Conservation (phyloP, 805 yeast genomes). For the Debaryomyces tyrocola region DNA sequence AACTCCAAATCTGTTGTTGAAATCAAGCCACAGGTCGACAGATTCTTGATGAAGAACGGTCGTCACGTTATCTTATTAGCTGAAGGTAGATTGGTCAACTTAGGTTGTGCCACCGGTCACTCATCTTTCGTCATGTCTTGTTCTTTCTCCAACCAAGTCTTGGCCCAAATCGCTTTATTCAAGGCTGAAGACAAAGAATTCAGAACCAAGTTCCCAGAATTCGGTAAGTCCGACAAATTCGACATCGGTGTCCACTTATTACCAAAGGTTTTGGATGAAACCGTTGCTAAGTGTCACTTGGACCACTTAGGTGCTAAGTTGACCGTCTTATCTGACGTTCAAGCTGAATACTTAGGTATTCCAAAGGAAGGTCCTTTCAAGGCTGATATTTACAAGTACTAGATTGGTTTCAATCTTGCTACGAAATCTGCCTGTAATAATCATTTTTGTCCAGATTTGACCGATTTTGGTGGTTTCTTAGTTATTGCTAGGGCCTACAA, state of each 20-base stretch:
- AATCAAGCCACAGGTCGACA: slow-evolving; percentile 99
- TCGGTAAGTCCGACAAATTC: slow-evolving; percentile 89
- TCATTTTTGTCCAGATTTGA: slow-evolving; percentile 3
- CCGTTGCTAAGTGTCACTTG: slow-evolving; percentile 96
- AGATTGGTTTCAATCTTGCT: slow-evolving; percentile 20
- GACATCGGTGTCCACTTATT: slow-evolving; percentile 89
- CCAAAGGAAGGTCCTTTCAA: slow-evolving; percentile 96
- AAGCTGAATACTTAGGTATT: slow-evolving; percentile 92
- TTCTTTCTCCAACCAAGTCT: slow-evolving; percentile 98
- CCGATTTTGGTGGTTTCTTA: no score
- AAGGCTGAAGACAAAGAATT: slow-evolving; percentile 80
- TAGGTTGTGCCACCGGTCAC: slow-evolving; percentile 99
- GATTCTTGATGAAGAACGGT: slow-evolving; percentile 86
- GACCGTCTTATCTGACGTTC: slow-evolving; percentile 71
- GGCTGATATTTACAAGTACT: slow-evolving; percentile 97
- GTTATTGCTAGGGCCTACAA: background rate
- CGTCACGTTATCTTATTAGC: slow-evolving; percentile 95
- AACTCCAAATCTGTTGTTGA: slow-evolving; percentile 91
- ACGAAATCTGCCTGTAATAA: slow-evolving; percentile 14
- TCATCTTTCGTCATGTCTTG: slow-evolving; percentile 99
- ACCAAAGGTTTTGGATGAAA: slow-evolving; percentile 98
- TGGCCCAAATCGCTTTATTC: slow-evolving; percentile 97
- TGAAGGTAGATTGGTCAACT: slow-evolving; percentile 98
- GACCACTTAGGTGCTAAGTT: slow-evolving; percentile 90
- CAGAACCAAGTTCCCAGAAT: slow-evolving; percentile 82